Base-by-base conservation (phyloP, 2,329 filamentous ascomycete genomes). In the Falciphora oryzae region DNA sequence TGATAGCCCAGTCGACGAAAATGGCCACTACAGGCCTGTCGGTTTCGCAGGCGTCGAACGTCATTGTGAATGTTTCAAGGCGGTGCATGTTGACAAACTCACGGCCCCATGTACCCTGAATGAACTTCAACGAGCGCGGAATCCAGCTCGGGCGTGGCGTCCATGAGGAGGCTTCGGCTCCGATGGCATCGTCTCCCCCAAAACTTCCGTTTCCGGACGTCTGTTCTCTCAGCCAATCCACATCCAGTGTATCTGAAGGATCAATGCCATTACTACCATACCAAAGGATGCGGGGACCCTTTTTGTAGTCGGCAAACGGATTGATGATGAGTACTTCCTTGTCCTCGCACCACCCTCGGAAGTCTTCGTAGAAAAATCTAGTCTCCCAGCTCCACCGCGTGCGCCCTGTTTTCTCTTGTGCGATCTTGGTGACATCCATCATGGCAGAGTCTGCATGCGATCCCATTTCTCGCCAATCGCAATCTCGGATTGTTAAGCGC, bases 51-150 rank as follows among this genome's bases (percentile, higher is more conserved):
- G 44, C 44, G 8, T 60, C 28, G 31, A 60, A 60, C 2, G 29
- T 7, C 22, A 60, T 60, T 6, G 58, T n/a, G 18, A 32, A 32
- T 11, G 29, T 60, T 25, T 32, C 28, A 38, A 60, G n/a, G 10
- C 25, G 58, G 18, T 29, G 58, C 58, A 60, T 60, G 31, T 60
- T 60, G 58, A 38, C 31, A 25, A 60, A 60, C 29, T 60, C 58
- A n/a, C 58, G 31, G 58, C 28, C 29, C 58, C 58, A 60, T n/a
- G 29, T 18, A 2, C 58, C 58, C 18, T 7, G 28, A 14, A 32
- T 22, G 29, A 32, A 60, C 6, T 32, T 18, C 2, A 60, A 4
- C 5, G 28, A 22, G n/a, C 16, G 58, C 28, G 58, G 29, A 10
- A 60, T n/a, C 58, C 58, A 60, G 11, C 18, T 18, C 3, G 58